A percentile compares a stretch with the other conserved stretches of the same genome.
Conservation (phyloP, 2,329 filamentous ascomycete genomes). For the Fusarium albosuccineum region DNA sequence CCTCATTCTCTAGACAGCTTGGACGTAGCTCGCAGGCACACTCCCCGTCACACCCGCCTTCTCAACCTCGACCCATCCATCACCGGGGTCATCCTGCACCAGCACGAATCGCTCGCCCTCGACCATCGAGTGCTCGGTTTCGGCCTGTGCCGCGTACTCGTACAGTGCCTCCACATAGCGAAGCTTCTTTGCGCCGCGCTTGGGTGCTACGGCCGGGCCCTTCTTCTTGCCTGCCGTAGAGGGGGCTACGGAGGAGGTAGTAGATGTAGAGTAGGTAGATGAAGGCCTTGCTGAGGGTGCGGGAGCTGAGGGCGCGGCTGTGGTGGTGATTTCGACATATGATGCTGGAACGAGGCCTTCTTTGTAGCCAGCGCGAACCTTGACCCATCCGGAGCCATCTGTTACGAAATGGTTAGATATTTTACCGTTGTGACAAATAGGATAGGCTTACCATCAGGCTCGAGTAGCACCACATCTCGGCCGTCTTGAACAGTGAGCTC, state of each 20-base stretch:
- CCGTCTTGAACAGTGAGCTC: slow-evolving; percentile 87
- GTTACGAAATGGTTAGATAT: slow-evolving; percentile 29
- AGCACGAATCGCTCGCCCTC: slow-evolving; percentile 95
- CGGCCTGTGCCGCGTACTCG: slow-evolving; percentile 87
- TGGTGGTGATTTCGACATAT: slow-evolving; percentile 79
- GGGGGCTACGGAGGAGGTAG: slow-evolving; percentile 51
- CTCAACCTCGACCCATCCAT: slow-evolving; percentile 98
- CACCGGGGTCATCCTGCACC: slow-evolving; percentile 87
- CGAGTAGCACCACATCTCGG: slow-evolving; percentile 80
- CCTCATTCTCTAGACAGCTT: slow-evolving; percentile 69
- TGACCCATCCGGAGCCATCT: slow-evolving; percentile 95
- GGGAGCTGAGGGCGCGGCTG: slow-evolving; percentile 57
- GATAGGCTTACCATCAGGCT: slow-evolving; percentile 83
- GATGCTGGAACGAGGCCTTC: slow-evolving; percentile 89
- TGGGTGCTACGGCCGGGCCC: slow-evolving; percentile 90
- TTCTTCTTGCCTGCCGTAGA: slow-evolving; percentile 76
- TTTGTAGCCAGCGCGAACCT: slow-evolving; percentile 78
- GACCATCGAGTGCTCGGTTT: slow-evolving; percentile 88
- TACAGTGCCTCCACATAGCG: slow-evolving; percentile 95
- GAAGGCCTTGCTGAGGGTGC: slow-evolving; percentile 70
- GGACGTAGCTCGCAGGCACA: slow-evolving; percentile 94
- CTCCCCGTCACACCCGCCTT: slow-evolving; percentile 87
- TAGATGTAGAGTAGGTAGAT: slow-evolving; percentile 82
- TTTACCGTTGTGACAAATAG: not conserved
- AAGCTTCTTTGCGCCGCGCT: slow-evolving; percentile 91